Evolutionary conservation across 2,329 filamentous ascomycete species (phyloP).

Genomic region (Phialophora chinensis): DNA sequence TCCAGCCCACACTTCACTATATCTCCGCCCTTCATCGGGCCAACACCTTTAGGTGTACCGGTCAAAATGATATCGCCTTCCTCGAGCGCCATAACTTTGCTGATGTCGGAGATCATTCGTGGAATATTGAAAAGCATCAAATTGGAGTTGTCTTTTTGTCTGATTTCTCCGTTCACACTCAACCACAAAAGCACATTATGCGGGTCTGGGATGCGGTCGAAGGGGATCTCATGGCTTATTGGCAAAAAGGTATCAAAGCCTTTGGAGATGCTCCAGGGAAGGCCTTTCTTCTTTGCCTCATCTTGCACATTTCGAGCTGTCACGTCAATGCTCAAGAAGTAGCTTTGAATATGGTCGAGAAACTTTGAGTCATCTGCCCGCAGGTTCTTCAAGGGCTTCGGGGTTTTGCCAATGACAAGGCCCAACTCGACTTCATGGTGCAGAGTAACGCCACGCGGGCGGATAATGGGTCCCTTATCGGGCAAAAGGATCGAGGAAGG

Average conservation of each 20-base stretch:
- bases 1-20: conserved; percentile 82
- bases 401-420: conserved; percentile 69
- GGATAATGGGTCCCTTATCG: conserved; percentile 76
- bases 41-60: conserved; percentile 97
- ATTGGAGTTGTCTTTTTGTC: conserved; percentile 86
- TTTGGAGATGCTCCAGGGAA: conserved; percentile 96
- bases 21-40: conserved; percentile 82
- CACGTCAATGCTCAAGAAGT: conserved; percentile 94
- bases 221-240: conserved; percentile 79
- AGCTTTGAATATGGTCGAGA: conserved; percentile 80
- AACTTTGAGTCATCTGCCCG: conserved; percentile 65
- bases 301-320: conserved; percentile 94
- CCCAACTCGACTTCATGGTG: conserved; percentile 97
- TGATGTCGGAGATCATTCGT: conserved; percentile 85
- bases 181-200: conserved; percentile 88
- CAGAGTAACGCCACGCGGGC: conserved; percentile 80
- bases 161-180: conserved; percentile 76
- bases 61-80: conserved; percentile 92
- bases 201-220: conserved; percentile 80
- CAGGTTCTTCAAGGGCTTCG: conserved; percentile 78
- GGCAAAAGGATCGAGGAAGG: conserved; percentile 77
- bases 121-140: conserved; percentile 95
- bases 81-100: conserved; percentile 90
- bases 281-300: conserved; percentile 94
- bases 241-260: conserved; percentile 98